These are phyloP conservation scores for Phytophthora tentaculata DNA, from an alignment of 352 stramenopile species.

Conservation along the genomic window DNA sequence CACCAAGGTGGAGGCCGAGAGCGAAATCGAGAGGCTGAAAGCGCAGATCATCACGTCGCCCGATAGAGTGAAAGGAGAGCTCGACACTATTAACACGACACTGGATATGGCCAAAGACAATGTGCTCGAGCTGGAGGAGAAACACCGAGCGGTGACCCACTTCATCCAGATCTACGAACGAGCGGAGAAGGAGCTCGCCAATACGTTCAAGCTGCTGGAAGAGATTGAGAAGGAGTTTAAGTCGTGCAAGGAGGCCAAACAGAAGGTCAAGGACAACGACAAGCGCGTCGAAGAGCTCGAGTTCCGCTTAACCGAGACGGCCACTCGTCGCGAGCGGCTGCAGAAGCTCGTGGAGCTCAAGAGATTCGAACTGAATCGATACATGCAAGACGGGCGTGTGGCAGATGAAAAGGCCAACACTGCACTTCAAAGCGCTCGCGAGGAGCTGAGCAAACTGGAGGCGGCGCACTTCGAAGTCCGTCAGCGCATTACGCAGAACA, in stretches of 20 bases:
- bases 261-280: constrained; percentile 66
- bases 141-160: constrained; percentile 56
- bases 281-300: constrained; percentile 62
- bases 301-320: constrained; percentile 52
- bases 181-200: constrained; percentile 72
- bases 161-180: constrained; percentile 74
- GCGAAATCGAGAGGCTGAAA: constrained; percentile 79
- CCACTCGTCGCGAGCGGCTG: constrained; percentile 72
- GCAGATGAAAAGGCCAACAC: constrained; percentile 69
- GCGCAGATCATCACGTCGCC: constrained; percentile 92
- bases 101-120: constrained; percentile 80
- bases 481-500: constrained; percentile 58
- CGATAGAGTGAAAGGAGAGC: constrained; percentile 80
- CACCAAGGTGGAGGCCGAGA: constrained; percentile 84
- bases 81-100: constrained; percentile 55
- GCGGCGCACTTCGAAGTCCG: constrained; percentile 51
- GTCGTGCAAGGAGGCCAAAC: constrained; percentile 73
- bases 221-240: constrained; percentile 72
- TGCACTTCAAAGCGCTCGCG: constrained; percentile 56
- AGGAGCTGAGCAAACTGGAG: constrained; percentile 66
- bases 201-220: constrained; percentile 64
- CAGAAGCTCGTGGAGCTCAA: constrained; percentile 79
- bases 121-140: constrained; percentile 69
- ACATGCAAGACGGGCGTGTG: constrained; percentile 65
- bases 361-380: constrained; percentile 67